A percentile compares a stretch with the other conserved stretches of the same genome.
phyloP scores from a whole-genome alignment of 257 asterid genomes.

The Forsythia suspensa region DNA sequence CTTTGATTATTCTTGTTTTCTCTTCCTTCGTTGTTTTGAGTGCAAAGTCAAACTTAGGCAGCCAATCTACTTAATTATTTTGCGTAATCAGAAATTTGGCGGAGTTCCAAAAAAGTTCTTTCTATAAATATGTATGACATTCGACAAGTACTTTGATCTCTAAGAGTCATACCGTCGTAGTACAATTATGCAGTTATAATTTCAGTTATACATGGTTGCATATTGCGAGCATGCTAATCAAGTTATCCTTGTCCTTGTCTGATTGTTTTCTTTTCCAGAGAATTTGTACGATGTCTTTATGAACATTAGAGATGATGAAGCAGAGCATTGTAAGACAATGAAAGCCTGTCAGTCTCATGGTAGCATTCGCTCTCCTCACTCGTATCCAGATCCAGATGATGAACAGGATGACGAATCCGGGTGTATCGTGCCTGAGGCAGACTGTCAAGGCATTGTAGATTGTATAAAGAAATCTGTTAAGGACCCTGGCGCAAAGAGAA shows the following conservation, averaged over 20 bases:
- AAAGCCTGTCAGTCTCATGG: conserved; percentile 93
- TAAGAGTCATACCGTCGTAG: too few relatives aligned
- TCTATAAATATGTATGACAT: too few relatives aligned
- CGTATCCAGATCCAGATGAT: conserved; percentile 20
- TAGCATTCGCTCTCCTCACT: conserved; percentile 88
- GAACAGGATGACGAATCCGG: conserved; percentile 41
- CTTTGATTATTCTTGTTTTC: too few relatives aligned
- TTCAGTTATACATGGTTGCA: too few relatives aligned
- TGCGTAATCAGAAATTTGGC: too few relatives aligned
- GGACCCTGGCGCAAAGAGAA: conserved; percentile 33
- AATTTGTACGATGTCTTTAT: conserved; percentile 81
- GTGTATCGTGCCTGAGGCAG: conserved; percentile 44
- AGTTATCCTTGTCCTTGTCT: background rate
- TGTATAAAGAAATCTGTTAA: conserved; percentile 63
- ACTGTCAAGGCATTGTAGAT: conserved; percentile 78
- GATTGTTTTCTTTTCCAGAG: conserved; percentile 41
- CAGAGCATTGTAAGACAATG: conserved; percentile 99
- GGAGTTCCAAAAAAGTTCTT: too few relatives aligned
- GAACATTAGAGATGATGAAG: conserved; percentile 93
- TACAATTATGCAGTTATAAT: background rate
- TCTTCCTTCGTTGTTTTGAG: too few relatives aligned
- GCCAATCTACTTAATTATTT: too few relatives aligned
- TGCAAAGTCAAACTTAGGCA: too few relatives aligned
- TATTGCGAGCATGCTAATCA: conserved; percentile 1
- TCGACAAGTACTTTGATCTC: too few relatives aligned